phyloP scores from a whole-genome alignment of 345 rosid species.

The Moricandia arvensis region DNA sequence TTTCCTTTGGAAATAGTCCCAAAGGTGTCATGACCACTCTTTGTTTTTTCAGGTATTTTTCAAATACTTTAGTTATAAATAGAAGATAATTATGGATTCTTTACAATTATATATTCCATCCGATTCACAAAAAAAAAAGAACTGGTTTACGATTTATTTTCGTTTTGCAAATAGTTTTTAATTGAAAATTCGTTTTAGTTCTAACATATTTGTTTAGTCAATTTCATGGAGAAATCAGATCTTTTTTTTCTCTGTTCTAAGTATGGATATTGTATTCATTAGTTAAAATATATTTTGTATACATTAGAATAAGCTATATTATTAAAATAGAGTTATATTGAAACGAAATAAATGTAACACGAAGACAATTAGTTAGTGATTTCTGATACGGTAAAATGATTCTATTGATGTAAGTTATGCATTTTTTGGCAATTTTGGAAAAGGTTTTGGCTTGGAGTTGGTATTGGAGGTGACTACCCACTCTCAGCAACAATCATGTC shows the following conservation, averaged over 20 bases:
- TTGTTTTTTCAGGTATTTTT: constrained; percentile 49
- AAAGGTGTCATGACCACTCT: constrained; percentile 50
- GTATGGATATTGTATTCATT: neutral
- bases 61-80: neutral
- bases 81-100: neutral
- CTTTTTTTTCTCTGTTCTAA: neutral
- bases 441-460: constrained; percentile 67
- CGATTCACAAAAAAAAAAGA: neutral
- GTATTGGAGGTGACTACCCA: constrained; percentile 65
- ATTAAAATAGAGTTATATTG: neutral
- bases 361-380: neutral
- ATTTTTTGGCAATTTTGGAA: neutral
- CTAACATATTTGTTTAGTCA: no score
- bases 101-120: no score
- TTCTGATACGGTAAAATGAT: neutral
- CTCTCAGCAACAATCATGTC: constrained; percentile 66
- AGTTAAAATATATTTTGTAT: neutral
- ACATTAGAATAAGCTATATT: neutral
- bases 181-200: no score
- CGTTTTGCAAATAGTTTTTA: neutral
- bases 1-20: constrained; percentile 46
- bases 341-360: neutral
- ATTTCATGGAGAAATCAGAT: neutral
- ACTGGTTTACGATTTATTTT: neutral
- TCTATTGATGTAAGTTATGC: neutral